Base-by-base conservation (phyloP, 2,329 filamentous ascomycete genomes). In the Pseudovirgaria hyperparasitica region DNA sequence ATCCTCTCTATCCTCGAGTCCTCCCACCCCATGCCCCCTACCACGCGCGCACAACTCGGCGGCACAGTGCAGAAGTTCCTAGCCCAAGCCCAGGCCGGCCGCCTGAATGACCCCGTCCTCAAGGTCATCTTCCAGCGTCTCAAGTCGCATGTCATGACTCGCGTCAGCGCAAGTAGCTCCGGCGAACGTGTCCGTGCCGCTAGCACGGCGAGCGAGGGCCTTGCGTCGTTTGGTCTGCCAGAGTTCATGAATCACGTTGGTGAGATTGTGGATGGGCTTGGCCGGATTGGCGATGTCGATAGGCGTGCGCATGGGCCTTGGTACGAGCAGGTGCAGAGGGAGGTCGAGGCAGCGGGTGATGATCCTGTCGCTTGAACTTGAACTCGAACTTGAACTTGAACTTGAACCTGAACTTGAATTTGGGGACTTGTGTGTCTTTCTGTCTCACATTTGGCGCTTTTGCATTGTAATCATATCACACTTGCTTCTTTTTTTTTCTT, bases 181-280 rank as follows among this genome's bases (percentile, higher is more conserved):
- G 75, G 67, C 26, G 80, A 85, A 44, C 73, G 79, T 41, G 72
- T 80, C 31, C 71, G 72, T 40, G 75, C 72, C 9, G 73, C 76
- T 0, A 79, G 70, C 39, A 72, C 65, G 1, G 77, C 76, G 1
- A 71, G 70, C 8, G 79, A 85, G 49, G 74, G 70, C 31, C 62
- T 86, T 6, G 76, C 76, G 1, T 65, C 67, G 3, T 63, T 79
- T 11, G 80, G 80, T 0, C 54, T 86, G 30, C 74, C 74, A 0
- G 80, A 86, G 51, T 85, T 85, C 46, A 73, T 78, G 10, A 67
- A 70, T 16, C 70, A 67, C 33, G 72, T 85, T 9, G 63, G 75
- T 17, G 70, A 72, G 25, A 75, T 85, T 39, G 72, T 80, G 6
- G 76, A 82, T 18, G 63, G 76, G 43, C 55, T 85, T 33, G 65